These are phyloP conservation scores for Arachis hypogaea DNA, from an alignment of 306 rosid species.

Conservation along the genomic window DNA sequence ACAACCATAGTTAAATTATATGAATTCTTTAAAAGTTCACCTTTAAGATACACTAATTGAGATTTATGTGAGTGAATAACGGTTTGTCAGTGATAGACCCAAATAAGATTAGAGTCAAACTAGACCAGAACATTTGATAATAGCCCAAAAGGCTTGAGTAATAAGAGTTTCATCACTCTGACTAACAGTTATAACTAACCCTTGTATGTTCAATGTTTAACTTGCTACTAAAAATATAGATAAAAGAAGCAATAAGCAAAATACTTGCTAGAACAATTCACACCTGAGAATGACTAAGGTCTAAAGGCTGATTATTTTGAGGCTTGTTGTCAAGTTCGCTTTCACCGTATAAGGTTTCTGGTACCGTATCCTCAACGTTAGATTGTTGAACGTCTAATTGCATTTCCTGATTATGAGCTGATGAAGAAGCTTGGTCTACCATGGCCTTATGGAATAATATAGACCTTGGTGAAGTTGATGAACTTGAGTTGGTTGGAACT, in stretches of 20 bases:
- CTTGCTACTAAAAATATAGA: neutral
- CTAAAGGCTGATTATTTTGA: conserved; percentile 16
- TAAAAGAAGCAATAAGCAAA: neutral
- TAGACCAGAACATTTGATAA: no score
- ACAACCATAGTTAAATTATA: conserved; percentile 2
- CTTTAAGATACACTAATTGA: neutral
- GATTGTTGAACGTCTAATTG: conserved; percentile 26
- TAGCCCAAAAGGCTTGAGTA: no score
- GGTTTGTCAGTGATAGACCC: no score
- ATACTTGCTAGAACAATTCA: conserved; percentile 20
- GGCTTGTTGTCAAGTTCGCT: conserved; percentile 13
- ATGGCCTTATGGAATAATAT: conserved; percentile 29
- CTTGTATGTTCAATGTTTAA: neutral
- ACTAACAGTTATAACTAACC: no score
- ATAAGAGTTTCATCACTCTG: neutral
- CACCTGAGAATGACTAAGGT: conserved; percentile 48
- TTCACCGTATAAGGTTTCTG: conserved; percentile 35
- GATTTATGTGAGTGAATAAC: neutral
- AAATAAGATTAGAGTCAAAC: no score
- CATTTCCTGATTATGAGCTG: conserved; percentile 29
- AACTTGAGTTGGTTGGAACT: conserved; percentile 40
- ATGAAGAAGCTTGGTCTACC: conserved; percentile 32
- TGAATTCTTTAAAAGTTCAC: neutral
- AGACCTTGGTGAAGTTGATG: conserved; percentile 52
- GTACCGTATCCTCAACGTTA: conserved; percentile 23